Evolutionary conservation across 1,284 basidiomycete genomes (phyloP).

Genomic region (Phenoliferia sp.): DNA sequence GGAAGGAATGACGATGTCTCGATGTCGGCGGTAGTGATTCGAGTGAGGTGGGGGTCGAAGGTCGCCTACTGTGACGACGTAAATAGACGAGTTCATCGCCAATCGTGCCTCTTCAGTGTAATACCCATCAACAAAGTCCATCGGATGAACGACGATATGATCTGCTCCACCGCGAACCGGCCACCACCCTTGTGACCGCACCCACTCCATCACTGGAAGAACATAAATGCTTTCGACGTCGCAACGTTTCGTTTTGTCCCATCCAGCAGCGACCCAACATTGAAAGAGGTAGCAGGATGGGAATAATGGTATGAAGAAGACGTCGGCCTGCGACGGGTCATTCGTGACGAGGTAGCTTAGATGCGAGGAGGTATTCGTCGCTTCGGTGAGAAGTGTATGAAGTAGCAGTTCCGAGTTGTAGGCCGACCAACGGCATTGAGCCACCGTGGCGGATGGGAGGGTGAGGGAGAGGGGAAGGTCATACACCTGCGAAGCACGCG

Average conservation of each 20-base stretch:
- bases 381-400: constrained; percentile 8
- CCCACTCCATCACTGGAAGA: constrained; percentile 16
- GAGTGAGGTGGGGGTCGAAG: constrained; percentile 17
- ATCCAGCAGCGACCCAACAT: constrained; percentile 27
- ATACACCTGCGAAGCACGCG: constrained; percentile 14
- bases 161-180: constrained; percentile 11
- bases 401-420: constrained; percentile 30
- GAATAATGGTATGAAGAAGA: constrained; percentile 28
- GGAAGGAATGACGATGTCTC: constrained; percentile 25
- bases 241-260: constrained; percentile 23
- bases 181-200: constrained; percentile 13
- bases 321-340: constrained; percentile 18
- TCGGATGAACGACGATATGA: constrained; percentile 23
- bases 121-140: constrained; percentile 26
- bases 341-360: constrained; percentile 5
- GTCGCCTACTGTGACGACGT: constrained; percentile 29
- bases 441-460: constrained; percentile 10
- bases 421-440: constrained; percentile 30
- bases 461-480: constrained; percentile 16
- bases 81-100: constrained; percentile 24
- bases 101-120: constrained; percentile 17
- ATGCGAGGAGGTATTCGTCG: not conserved
- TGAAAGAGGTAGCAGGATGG: constrained; percentile 29
- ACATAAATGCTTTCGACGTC: constrained; percentile 22
- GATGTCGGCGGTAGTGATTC: constrained; percentile 12